These are phyloP conservation scores for Xylaria polymorpha DNA, from an alignment of 2,329 filamentous ascomycete species.

Conservation along the genomic window DNA sequence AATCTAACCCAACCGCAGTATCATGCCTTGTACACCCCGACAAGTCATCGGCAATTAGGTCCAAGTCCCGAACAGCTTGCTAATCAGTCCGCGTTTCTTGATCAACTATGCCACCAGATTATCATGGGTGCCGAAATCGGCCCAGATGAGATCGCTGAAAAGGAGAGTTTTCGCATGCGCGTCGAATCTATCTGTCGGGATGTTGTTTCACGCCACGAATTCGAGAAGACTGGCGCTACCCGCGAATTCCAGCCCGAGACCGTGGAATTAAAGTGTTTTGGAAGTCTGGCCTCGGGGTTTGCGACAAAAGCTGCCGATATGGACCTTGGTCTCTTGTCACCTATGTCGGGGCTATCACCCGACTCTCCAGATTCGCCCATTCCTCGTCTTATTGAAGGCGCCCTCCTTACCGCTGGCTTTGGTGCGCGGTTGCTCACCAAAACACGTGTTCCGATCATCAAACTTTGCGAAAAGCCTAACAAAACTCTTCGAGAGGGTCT, in stretches of 20 bases:
- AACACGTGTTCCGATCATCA: slow-evolving; percentile 88
- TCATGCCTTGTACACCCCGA: slow-evolving; percentile 49
- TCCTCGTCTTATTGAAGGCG: slow-evolving; percentile 79
- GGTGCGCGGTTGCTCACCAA: slow-evolving; percentile 81
- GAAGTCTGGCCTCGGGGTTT: slow-evolving; percentile 85
- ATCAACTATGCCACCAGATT: slow-evolving; percentile 60
- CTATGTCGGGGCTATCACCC: slow-evolving; percentile 65
- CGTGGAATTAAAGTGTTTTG: slow-evolving; percentile 81
- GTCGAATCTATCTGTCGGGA: slow-evolving; percentile 74
- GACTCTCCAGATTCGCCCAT: slow-evolving; percentile 70
- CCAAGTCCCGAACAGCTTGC: slow-evolving; percentile 58
- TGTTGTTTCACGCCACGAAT: slow-evolving; percentile 66
- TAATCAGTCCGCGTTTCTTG: slow-evolving; percentile 62
- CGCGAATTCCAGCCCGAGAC: slow-evolving; percentile 63
- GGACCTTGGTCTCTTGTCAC: slow-evolving; percentile 83
- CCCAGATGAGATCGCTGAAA: slow-evolving; percentile 71
- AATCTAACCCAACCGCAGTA: slow-evolving; percentile 40
- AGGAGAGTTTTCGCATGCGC: slow-evolving; percentile 74
- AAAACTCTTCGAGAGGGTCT: slow-evolving; percentile 70
- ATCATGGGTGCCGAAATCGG: slow-evolving; percentile 72
- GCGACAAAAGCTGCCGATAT: slow-evolving; percentile 90
- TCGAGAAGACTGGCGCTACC: slow-evolving; percentile 50
- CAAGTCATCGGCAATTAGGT: slow-evolving; percentile 46
- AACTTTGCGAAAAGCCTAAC: slow-evolving; percentile 80
- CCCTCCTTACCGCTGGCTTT: slow-evolving; percentile 75